Evolutionary conservation across 2,329 filamentous ascomycete genomes (phyloP).

Genomic region (Sclerotiophoma versabilis): DNA sequence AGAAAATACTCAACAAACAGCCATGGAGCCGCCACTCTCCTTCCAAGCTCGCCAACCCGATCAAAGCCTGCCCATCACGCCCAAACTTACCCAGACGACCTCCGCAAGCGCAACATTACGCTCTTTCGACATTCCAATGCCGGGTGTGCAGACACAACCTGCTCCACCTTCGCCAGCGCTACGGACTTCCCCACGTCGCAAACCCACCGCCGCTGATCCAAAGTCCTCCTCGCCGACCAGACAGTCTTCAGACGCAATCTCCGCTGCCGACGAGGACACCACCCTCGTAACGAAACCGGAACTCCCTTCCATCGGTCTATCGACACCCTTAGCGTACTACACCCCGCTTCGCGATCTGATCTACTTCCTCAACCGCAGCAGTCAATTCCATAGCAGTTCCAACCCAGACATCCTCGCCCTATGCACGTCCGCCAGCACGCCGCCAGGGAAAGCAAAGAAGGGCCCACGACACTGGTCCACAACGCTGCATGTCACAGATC

Average conservation of each 20-base stretch:
- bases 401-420: conserved; percentile 56
- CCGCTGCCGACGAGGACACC: conserved; percentile 15
- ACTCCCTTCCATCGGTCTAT: conserved; percentile 46
- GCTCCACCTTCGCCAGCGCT: not conserved
- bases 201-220: conserved; percentile 12
- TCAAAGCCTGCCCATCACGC: conserved; percentile 44
- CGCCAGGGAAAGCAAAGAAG: conserved; percentile 47
- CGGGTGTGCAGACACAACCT: conserved; percentile 18
- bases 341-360: conserved; percentile 51
- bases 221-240: conserved; percentile 15
- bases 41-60: conserved; percentile 34
- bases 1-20: conserved; percentile 36
- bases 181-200: conserved; percentile 19
- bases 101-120: conserved; percentile 21
- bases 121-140: conserved; percentile 31
- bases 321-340: conserved; percentile 55
- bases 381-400: conserved; percentile 40
- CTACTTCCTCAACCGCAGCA: conserved; percentile 51
- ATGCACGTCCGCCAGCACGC: conserved; percentile 44
- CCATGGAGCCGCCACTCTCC: conserved; percentile 17
- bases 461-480: conserved; percentile 56
- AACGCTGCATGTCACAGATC: conserved; percentile 51
- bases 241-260: conserved; percentile 11
- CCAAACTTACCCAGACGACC: conserved; percentile 48
- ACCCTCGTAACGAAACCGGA: conserved; percentile 3